Base-by-base conservation (phyloP, 192 early-diverging fungal genomes). In the Coemansia umbellata region DNA sequence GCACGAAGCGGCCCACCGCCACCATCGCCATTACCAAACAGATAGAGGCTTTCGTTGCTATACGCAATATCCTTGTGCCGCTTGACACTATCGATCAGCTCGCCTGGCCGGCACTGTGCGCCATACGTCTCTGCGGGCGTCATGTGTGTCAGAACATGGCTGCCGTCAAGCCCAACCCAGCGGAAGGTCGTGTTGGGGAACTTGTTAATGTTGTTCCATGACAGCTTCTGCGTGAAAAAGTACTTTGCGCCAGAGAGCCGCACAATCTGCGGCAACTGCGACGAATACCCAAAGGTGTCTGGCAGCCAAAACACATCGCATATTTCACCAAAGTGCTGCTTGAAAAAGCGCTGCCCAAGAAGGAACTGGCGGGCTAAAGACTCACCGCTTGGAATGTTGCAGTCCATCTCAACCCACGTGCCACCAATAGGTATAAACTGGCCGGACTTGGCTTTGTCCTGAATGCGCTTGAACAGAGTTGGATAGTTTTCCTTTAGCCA, bases 351-450 rank as follows among this genome's bases (percentile, higher is more conserved):
- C 67, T 95, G 92, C 1, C 91, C 95, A 36, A 91, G 89, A 3
- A 97, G 68, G 69, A 98, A 94, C 65, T 98, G 95, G 19, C 95
- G 82, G 50, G 82, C 87, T 17, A 98, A 66, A 1, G 89, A 83
- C 58, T 98, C 95, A 11, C 95, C 95, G 40, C 87, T 89, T 5
- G 95, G 95, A 37, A 98, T 78, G 72, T 98, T 96, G 77, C 88
- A 90, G 77, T 98, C 95, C 92, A 94, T 97, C 60, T 98, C 95
- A 17, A 98, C 91, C 94, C 93, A 96, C 32, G 92, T 92, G 1
- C 89, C 91, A 24, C 95, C 95, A 42, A 95, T 92, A 8, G 91
- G 90, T 31, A 93, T 78, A 64, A 98, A 97, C 60, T 87, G 85
- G 0, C 88, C 91, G 2, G 59, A 57, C 37, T 83, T 78, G 24